Base-by-base conservation (phyloP, 305 asterid species). In the Nicotiana rustica region DNA sequence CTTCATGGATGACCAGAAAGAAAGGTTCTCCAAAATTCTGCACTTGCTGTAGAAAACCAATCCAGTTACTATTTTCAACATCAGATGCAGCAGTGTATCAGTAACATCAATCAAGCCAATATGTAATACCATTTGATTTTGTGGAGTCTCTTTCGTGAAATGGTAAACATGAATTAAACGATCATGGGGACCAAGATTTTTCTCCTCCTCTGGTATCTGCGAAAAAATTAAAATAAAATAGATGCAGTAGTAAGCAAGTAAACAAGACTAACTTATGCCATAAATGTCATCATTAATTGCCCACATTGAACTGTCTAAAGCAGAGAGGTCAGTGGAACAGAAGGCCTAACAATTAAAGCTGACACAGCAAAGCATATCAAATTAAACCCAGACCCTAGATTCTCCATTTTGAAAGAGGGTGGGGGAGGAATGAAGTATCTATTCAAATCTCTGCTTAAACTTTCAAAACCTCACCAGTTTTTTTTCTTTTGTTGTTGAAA, bases 21-120 rank as follows among this genome's bases (percentile, higher is more conserved):
- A 93, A 92, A 71, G 97, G 97, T 62, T 93, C 97, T 83, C 97
- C 97, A 21, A 93, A 93, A 83, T 93, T 93, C 86, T 92, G 96
- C 83, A 93, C 90, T 84, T 92, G 96, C 96, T 92, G 92, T 78
- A 35, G 52, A 14, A 80, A 69, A 36, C 13, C 31, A 84, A 31
- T 47, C 21, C 79, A 49, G 56, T 12, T 38, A 76, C 67, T 15
- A 67, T 65, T 52, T 18, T 81, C 47, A 84, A 83, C 4, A 12
- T 57, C 57, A 78, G 61, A 79, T 60, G 25, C 19, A 71, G 4
- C 36, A 67, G n/a, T 67, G n/a, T 5, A 67, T 69, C 67, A 52
- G 77, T 38, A 81, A 79, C 33, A 66, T 68, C 66, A 85, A 82
- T 79, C 75, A 68, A 82, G 82, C 17, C 31, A 59, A 76, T 78